Evolutionary conservation across 2,329 filamentous ascomycete species (phyloP), one percentile per base, ranked within the genome.

Genomic region (Aspergillus floridensis): DNA sequence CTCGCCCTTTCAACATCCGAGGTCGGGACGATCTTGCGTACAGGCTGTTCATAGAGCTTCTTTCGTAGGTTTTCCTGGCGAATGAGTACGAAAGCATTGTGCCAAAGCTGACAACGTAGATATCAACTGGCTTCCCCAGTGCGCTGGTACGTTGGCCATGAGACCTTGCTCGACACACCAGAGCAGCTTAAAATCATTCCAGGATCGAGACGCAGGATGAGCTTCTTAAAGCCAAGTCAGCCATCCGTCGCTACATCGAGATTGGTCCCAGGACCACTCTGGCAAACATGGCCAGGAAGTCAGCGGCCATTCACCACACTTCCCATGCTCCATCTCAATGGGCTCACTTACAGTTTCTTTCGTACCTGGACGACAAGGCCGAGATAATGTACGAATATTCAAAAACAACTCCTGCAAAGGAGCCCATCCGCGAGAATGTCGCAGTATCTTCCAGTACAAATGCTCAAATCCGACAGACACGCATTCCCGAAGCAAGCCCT

Each of bases 181-280:
- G 32, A 19, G 2, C 41, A 49, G 16, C 53, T 63, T 21, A 66
- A 26, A 12, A 19, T 41, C 58, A 47, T 2, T 3, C n/a, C 50
- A 66, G 74, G 76, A 76, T 77, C 54, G 70, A 76, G 38, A 77
- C 76, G 2, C 77, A 79, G 61, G 68, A 77, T 56, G 57, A 69
- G 16, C 57, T 79, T 11, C 66, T 65, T 73, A 19, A 58, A 48
- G 21, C 62, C 21, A 6, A 69, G 4, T 56, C 62, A 24, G 59
- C 66, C 16, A 69, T 70, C 29, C 65, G 74, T 48, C 66, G 73
- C 14, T 65, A 75, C 31, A 67, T 79, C 49, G 77, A 79, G 63
- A 70, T 79, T 52, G 77, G 77, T 4, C 76, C 77, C 0, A 66
- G 71, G 5, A 65, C 71, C 22, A 75, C 69, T 4, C 63, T 79